phyloP scores from a whole-genome alignment of 371 early-diverging fungal genomes.

The Vairimorpha necatrix region DNA sequence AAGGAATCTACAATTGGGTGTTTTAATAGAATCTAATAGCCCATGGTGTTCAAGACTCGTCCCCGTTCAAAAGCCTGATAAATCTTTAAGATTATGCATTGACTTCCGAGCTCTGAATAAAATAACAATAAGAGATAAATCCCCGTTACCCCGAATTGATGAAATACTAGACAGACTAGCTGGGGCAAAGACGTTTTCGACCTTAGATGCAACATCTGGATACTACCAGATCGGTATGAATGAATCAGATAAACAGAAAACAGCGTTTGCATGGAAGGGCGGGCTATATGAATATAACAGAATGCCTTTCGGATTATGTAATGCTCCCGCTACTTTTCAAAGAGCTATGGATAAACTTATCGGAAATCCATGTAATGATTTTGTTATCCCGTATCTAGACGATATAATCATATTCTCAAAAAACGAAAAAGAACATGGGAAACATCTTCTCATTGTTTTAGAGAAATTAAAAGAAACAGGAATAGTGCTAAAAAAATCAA shows the following conservation, averaged over 20 bases:
- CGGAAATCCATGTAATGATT: neutral
- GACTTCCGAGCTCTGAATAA: conserved; percentile 6
- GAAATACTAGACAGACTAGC: conserved; percentile 42
- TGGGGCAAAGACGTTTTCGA: conserved; percentile 42
- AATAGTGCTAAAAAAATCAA: conserved; percentile 8
- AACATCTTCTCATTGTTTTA: conserved; percentile 14
- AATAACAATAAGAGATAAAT: conserved; percentile 21
- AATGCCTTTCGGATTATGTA: conserved; percentile 25
- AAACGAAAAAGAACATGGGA: conserved; percentile 5
- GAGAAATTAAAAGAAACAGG: neutral
- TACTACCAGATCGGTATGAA: conserved; percentile 39
- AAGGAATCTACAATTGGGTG: no score
- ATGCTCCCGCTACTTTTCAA: neutral
- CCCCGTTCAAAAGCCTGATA: neutral
- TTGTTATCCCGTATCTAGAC: conserved; percentile 7
- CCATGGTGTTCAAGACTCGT: conserved; percentile 19
- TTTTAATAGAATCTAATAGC: conserved; percentile 21
- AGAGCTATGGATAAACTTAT: conserved; percentile 34
- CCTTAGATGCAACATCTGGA: conserved; percentile 1
- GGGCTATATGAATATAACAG: conserved; percentile 24
- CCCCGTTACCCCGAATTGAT: conserved; percentile 25
- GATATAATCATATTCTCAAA: conserved; percentile 28
- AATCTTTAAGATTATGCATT: conserved; percentile 12
- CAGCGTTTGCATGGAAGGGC: conserved; percentile 62
- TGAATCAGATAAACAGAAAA: conserved; percentile 50